Evolutionary conservation across 371 early-diverging fungal genomes (phyloP).

Genomic region (Circinella umbellata): DNA sequence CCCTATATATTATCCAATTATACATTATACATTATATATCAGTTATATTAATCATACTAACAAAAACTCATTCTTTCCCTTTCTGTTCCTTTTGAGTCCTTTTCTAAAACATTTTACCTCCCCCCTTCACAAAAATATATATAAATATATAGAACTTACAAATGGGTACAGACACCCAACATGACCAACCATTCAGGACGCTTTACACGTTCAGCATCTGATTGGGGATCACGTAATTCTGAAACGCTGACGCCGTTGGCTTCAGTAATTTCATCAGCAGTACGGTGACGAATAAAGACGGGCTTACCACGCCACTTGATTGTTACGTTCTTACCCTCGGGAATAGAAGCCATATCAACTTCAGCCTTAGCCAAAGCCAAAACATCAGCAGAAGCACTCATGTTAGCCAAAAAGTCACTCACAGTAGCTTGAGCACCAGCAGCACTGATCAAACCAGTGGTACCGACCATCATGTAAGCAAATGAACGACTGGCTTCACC

Average conservation of each 20-base stretch:
- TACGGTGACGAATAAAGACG: slow-evolving; percentile 96
- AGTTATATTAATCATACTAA: too few relatives aligned
- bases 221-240: slow-evolving; percentile 90
- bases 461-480: slow-evolving; percentile 95
- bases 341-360: slow-evolving; percentile 89
- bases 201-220: slow-evolving; percentile 90
- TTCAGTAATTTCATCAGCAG: slow-evolving; percentile 92
- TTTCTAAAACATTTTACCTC: too few relatives aligned
- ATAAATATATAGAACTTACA: slow-evolving; percentile 48
- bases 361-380: slow-evolving; percentile 98
- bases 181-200: slow-evolving; percentile 97
- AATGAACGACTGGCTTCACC: slow-evolving; percentile 77
- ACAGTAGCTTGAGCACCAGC: slow-evolving; percentile 93
- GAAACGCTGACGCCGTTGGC: slow-evolving; percentile 81
- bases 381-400: slow-evolving; percentile 97
- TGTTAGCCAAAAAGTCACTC: slow-evolving; percentile 86
- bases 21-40: too few relatives aligned
- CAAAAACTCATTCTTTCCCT: too few relatives aligned
- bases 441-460: slow-evolving; percentile 85
- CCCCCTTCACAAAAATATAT: too few relatives aligned
- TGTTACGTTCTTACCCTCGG: slow-evolving; percentile 95
- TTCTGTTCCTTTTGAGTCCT: too few relatives aligned
- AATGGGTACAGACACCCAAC: slow-evolving; percentile 98
- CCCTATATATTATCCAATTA: slow-evolving; percentile 44
- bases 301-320: slow-evolving; percentile 99